A percentile compares a stretch with the other conserved stretches of the same genome.
These are phyloP conservation scores for Irpex rosettiformis DNA, from an alignment of 1,284 basidiomycete genomes.

Conservation along the genomic window DNA sequence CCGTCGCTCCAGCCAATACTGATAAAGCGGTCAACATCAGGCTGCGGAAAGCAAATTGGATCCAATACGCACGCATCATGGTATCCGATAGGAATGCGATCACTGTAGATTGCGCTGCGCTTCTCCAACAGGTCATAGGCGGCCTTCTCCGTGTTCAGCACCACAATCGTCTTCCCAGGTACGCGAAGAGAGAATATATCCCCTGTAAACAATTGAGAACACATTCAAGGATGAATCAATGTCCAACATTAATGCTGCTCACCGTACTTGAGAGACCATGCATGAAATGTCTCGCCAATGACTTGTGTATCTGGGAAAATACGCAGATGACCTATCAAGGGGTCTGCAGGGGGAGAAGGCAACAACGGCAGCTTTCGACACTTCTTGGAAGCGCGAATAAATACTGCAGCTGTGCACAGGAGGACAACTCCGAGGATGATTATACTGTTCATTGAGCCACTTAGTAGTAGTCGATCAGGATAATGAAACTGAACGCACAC, in stretches of 20 bases:
- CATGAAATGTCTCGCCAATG: constrained; percentile 5
- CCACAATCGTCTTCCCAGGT: constrained; percentile 30
- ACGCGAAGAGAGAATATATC: constrained; percentile 31
- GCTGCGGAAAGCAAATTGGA: too few relatives aligned
- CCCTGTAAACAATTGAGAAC: constrained; percentile 13
- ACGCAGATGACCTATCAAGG: not conserved
- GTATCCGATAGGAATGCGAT: constrained; percentile 23
- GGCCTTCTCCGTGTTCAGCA: constrained; percentile 29
- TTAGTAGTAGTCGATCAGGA: too few relatives aligned
- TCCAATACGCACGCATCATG: constrained; percentile 18
- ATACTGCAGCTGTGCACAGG: too few relatives aligned
- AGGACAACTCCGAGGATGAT: too few relatives aligned
- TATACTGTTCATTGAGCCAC: too few relatives aligned
- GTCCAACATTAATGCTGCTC: not conserved
- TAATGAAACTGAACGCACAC: too few relatives aligned
- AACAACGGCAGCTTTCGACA: not conserved
- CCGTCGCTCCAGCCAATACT: constrained; percentile 15
- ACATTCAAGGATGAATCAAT: not conserved
- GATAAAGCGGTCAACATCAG: not conserved
- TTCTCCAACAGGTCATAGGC: constrained; percentile 34
- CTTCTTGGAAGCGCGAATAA: too few relatives aligned
- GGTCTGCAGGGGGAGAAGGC: not conserved
- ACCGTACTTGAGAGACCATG: constrained; percentile 10
- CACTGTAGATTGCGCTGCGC: constrained; percentile 31
- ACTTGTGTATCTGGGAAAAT: constrained; percentile 1